Evolutionary conservation across 106 monocot genomes (phyloP).

Genomic region (Dendrobium nobile): DNA sequence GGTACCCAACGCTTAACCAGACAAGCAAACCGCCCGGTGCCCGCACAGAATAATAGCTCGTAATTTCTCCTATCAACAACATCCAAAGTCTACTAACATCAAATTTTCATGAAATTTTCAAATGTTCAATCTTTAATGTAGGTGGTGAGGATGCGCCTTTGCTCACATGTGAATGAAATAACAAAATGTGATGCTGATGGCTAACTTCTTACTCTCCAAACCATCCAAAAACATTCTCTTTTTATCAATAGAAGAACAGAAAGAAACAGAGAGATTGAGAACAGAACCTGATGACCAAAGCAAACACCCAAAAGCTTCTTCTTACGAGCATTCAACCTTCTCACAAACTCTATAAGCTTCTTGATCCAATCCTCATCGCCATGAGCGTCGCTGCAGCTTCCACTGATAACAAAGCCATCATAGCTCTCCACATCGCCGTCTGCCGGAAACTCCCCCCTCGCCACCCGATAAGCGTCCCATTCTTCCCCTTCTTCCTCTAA

Average conservation of each 20-base stretch:
- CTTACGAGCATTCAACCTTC: slow-evolving; percentile 20
- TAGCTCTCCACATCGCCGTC: slow-evolving; percentile 25
- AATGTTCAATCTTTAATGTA: too few species aligned
- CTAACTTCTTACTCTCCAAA: too few species aligned
- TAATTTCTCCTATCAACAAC: too few species aligned
- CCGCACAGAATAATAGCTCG: too few species aligned
- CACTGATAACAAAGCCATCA: slow-evolving; percentile 79
- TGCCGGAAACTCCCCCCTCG: slow-evolving; percentile 53
- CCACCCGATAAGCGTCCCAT: slow-evolving; percentile 57
- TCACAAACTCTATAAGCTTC: slow-evolving; percentile 37
- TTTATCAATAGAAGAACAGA: too few species aligned
- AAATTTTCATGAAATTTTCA: not conserved
- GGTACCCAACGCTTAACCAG: too few species aligned
- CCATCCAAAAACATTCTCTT: too few species aligned
- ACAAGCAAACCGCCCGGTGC: too few species aligned
- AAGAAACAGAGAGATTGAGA: not conserved
- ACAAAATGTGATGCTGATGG: too few species aligned
- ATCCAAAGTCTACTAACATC: not conserved
- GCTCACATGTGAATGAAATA: too few species aligned
- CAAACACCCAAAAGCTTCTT: slow-evolving; percentile 83
- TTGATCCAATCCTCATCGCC: slow-evolving; percentile 71
- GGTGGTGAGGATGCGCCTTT: too few species aligned
- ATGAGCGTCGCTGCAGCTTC: slow-evolving; percentile 86
- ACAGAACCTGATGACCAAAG: slow-evolving; percentile 86
- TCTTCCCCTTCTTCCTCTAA: slow-evolving; percentile 52